Conservation (phyloP, 1,139 yeast species). For the Yamadazyma spencermartinsiae region DNA sequence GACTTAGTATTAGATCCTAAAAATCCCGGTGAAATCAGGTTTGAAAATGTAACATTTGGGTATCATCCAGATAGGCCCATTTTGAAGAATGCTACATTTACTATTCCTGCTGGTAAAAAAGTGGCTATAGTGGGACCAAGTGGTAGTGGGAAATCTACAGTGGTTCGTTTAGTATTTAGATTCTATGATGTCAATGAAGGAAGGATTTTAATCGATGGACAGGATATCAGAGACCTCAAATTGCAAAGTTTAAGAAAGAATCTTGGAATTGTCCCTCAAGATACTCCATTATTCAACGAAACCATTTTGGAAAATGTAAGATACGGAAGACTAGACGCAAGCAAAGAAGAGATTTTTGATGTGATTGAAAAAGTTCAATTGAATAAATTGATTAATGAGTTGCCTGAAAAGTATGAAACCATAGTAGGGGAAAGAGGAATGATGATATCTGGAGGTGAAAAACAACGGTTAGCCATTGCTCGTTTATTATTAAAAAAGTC, state of each 20-base stretch:
- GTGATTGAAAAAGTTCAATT: constrained; percentile 74
- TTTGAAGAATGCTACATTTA: constrained; percentile 74
- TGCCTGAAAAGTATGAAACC: constrained; percentile 84
- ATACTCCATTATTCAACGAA: constrained; percentile 93
- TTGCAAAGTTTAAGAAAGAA: constrained; percentile 70
- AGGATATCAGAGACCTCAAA: constrained; percentile 76
- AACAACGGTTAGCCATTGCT: constrained; percentile 92
- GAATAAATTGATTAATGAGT: constrained; percentile 57
- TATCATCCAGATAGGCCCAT: constrained; percentile 89
- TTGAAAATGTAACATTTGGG: constrained; percentile 92
- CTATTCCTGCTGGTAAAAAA: constrained; percentile 86
- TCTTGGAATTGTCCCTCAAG: constrained; percentile 97
- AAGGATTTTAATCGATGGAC: constrained; percentile 82
- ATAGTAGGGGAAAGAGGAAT: constrained; percentile 97
- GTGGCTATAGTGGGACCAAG: constrained; percentile 95
- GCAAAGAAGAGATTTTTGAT: constrained; percentile 65
- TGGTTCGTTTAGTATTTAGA: constrained; percentile 78
- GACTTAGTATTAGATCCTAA: constrained; percentile 48
- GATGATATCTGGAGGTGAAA: constrained; percentile 99
- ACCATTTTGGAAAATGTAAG: constrained; percentile 83
- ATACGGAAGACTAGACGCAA: constrained; percentile 78
- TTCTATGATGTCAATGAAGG: constrained; percentile 86
- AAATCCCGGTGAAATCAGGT: constrained; percentile 70
- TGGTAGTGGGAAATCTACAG: constrained; percentile 94
- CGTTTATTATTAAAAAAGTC: constrained; percentile 80